Base-by-base conservation (phyloP, 2,329 filamentous ascomycete genomes). In the Lecanicillium sp. region DNA sequence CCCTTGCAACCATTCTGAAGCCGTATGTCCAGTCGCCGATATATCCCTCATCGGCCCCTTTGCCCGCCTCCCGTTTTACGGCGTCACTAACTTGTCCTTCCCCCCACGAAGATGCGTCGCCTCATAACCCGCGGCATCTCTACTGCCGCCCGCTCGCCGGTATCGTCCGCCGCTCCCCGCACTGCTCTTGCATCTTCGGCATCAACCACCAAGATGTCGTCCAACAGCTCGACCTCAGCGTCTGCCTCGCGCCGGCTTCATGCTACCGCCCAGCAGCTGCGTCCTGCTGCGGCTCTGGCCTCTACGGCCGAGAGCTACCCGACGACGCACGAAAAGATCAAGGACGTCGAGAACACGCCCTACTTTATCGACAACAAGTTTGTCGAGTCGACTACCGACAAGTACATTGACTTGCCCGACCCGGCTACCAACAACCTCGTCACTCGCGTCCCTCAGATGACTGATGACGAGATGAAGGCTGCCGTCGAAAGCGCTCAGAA, bases 351-450 rank as follows among this genome's bases (percentile, higher is more conserved):
- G 51, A 76, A 89, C 57, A 90, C 85, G 12, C 82, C 79, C 19
- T 88, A 84, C 68, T 92, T 92, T 59, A 58, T 92, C 50, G 75
- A 92, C 70, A 92, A 92, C 65, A 65, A 83, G 58, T 88, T 90
- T 56, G 65, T 80, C 39, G 63, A 72, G 35, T 89, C 84, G 14
- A 63, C 71, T 52, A 70, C 85, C 19, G 72, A 77, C 43, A 68
- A 81, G 2, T 87, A 80, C 71, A 87, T 90, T 58, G 83, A 88
- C 53, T 67, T 92, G 47, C 69, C 85, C 62, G 85, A 92, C 62
- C 85, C 85, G 15, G 85, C 85, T 35, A 90, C 85, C 51, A 90
- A 89, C 68, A 84, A 88, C 63, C 73, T 90, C 48, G 80, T 92
- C 45, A 90, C 85, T 12, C 77, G 85, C 36, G 85, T 90, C 19